phyloP scores from a whole-genome alignment of 768 basidiomycete genomes.

The Suillus placidus region DNA sequence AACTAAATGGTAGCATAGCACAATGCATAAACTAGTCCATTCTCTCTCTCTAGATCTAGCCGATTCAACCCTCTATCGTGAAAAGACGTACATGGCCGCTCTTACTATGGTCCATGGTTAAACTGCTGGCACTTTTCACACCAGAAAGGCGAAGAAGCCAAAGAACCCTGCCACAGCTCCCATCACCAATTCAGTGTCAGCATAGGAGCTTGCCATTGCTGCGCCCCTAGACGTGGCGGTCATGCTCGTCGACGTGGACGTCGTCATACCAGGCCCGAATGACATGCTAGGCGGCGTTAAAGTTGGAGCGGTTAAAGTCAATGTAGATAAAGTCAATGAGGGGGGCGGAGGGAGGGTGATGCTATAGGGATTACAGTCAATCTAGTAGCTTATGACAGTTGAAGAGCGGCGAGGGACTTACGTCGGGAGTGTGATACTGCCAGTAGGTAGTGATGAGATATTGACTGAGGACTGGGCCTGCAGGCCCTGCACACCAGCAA shows the following conservation, averaged over 20 bases:
- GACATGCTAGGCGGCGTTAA: not conserved
- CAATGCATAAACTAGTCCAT: not conserved
- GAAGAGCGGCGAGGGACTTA: not conserved
- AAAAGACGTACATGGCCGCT: not conserved
- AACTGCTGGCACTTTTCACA: not conserved
- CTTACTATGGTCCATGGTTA: not conserved
- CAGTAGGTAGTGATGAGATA: not conserved
- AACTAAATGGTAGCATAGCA: slow-evolving; percentile 1
- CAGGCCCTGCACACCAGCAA: not conserved
- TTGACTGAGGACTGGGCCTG: not conserved
- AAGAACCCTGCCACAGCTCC: slow-evolving; percentile 10
- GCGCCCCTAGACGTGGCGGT: not conserved
- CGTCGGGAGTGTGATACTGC: not conserved
- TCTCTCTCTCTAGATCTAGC: not conserved
- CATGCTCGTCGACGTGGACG: not conserved
- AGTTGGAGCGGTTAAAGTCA: not conserved
- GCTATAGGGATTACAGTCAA: not conserved
- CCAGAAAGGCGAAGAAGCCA: slow-evolving; percentile 3
- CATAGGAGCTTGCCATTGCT: slow-evolving; percentile 5
- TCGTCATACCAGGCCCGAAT: not conserved
- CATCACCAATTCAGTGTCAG: slow-evolving; percentile 4
- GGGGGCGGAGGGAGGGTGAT: not conserved
- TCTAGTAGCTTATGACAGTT: not conserved
- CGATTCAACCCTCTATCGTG: not conserved
- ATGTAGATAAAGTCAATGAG: not conserved